Percentiles rank a stretch among this genome's conserved stretches.
Conservation (phyloP, 805 yeast species). For the Pichia thaimueangensis region DNA sequence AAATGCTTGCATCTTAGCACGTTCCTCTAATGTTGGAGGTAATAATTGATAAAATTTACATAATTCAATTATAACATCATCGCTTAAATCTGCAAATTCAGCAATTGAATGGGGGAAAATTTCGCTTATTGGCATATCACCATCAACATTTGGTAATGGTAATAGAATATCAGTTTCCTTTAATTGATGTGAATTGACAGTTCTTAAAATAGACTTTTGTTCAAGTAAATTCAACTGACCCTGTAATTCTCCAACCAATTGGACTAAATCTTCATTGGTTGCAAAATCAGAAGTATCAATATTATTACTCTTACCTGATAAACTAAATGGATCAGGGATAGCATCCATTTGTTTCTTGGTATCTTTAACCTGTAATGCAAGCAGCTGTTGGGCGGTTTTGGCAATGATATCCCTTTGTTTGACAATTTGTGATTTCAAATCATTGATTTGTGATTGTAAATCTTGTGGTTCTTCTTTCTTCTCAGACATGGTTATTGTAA, state of each 20-base stretch:
- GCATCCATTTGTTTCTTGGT: constrained; percentile 26
- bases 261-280: constrained; percentile 78
- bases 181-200: constrained; percentile 51
- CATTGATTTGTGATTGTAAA: constrained; percentile 37
- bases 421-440: constrained; percentile 33
- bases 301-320: not conserved
- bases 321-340: constrained; percentile 17
- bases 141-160: constrained; percentile 73
- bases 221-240: constrained; percentile 78
- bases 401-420: constrained; percentile 63
- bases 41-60: constrained; percentile 72
- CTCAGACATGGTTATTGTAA: no score
- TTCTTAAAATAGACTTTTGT: constrained; percentile 67
- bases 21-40: constrained; percentile 55
- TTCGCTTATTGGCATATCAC: constrained; percentile 51
- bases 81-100: constrained; percentile 43
- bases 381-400: constrained; percentile 72
- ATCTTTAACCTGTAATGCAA: constrained; percentile 61
- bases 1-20: constrained; percentile 43
- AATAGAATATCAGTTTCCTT: constrained; percentile 44
- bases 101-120: constrained; percentile 53
- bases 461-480: not conserved
- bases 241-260: constrained; percentile 83
- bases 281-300: constrained; percentile 53
- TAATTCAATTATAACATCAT: constrained; percentile 44